Evolutionary conservation across 169 alveolate species (phyloP), one percentile per base, ranked within the genome.

Genomic region (Plasmodium relictum): DNA sequence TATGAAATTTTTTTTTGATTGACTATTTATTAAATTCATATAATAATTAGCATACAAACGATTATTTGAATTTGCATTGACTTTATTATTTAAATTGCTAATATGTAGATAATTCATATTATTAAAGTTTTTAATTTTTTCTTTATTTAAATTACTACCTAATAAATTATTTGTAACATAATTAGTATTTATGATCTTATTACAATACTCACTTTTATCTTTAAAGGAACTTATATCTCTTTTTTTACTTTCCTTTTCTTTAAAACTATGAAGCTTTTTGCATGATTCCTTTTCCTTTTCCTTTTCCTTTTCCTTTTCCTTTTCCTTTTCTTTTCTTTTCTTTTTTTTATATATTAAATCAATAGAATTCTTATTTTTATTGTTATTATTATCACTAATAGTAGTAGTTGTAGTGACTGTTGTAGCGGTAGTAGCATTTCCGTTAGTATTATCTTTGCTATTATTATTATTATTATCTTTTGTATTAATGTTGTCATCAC

Each of bases 1-100:
- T 16, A 76, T n/a, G 41, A 39, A 44, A 54, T 63, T 76, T 42
- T 69, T 80, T 66, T 50, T 68, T 6, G 59, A 6, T 62, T 54
- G 45, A 42, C 14, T 68, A 48, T 68, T 66, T 50, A 66, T 22
- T 31, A 80, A 39, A 54, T 68, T 69, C 58, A 54, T 69, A 37
- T 42, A 20, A 42, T 52, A 18, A 68, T 56, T 66, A 50, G 26
- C 50, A 78, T 20, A 39, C 22, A 48, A 12, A 41, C n/a, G 65
- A 18, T 59, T 31, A 59, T 50, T 58, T 16, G 88, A 7, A 59
- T 26, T 59, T 18, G 59, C 6, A 73, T 65, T 59, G 24, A 41
- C 45, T 54, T 71, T 71, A 22, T 7, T 45, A 37, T 8, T 18
- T 50, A 50, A 16, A 16, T 58, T 52, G 50, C 24, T 71, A 44